Evolutionary conservation across 78 protist genomes (phyloP).

Genomic region (Monocercomonoides exilis): DNA sequence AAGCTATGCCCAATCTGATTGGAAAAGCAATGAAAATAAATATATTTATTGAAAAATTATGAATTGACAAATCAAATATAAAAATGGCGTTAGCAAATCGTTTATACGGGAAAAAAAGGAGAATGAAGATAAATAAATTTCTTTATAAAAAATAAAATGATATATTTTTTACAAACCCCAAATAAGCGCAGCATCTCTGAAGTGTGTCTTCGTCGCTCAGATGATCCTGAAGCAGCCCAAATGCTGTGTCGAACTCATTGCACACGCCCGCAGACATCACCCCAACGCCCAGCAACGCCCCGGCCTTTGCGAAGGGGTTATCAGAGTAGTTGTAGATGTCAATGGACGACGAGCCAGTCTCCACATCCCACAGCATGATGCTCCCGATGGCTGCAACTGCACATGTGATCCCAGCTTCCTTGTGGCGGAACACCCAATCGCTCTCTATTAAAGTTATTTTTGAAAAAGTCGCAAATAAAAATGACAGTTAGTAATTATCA

Average conservation of each 20-base stretch:
- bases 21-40: background rate
- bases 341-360: constrained; percentile 5
- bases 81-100: too few species aligned
- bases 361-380: background rate
- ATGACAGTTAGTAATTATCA: too few species aligned
- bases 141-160: too few species aligned
- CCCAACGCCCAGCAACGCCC: constrained; percentile 87
- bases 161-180: background rate
- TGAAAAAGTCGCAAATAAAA: too few species aligned
- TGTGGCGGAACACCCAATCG: constrained; percentile 15
- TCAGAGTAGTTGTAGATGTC: constrained; percentile 61
- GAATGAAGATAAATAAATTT: too few species aligned
- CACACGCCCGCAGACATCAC: constrained; percentile 57
- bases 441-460: background rate
- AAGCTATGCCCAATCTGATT: constrained; percentile 58
- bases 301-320: constrained; percentile 78
- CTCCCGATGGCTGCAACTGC: constrained; percentile 3
- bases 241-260: constrained; percentile 78
- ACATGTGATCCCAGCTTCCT: background rate
- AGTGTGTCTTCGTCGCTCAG: background rate
- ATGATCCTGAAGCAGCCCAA: constrained; percentile 58
- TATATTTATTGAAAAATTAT: background rate
- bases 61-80: background rate
- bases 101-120: too few species aligned
- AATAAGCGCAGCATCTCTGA: background rate